A percentile compares a stretch with the other conserved stretches of the same genome.
These are phyloP conservation scores for Neofusicoccum ribis DNA, from an alignment of 2,329 filamentous ascomycete genomes.

Conservation along the genomic window DNA sequence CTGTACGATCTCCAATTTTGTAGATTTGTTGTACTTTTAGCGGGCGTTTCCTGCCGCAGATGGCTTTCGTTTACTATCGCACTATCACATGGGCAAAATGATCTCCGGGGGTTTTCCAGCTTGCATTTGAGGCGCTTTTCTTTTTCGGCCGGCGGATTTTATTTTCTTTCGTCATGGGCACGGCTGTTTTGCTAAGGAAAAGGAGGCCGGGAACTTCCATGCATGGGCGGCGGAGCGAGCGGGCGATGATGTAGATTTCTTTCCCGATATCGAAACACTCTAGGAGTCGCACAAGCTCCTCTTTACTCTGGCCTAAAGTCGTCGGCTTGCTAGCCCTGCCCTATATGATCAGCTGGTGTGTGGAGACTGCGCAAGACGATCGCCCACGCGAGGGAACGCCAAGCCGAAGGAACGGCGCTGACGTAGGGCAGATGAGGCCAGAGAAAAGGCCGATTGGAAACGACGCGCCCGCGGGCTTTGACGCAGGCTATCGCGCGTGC, in stretches of 20 bases:
- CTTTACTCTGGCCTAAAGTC: background rate
- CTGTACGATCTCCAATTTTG: conserved; percentile 15
- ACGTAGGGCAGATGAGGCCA: conserved; percentile 1
- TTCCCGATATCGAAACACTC: conserved; percentile 1
- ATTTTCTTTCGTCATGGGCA: background rate
- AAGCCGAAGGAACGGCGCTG: background rate
- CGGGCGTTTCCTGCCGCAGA: conserved; percentile 19
- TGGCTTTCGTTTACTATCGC: background rate
- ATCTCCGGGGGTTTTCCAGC: background rate
- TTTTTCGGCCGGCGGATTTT: background rate
- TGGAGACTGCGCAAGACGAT: background rate
- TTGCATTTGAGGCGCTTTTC: conserved; percentile 11
- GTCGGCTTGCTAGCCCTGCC: background rate
- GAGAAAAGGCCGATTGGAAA: conserved; percentile 5
- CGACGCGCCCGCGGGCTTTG: background rate
- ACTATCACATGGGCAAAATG: background rate
- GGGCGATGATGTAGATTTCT: conserved; percentile 8
- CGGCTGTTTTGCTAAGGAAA: background rate
- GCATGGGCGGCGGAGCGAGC: background rate
- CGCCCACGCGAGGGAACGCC: background rate
- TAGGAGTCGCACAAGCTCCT: background rate
- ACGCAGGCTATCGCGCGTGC: conserved; percentile 10
- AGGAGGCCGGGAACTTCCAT: conserved; percentile 1
- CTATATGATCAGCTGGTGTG: conserved; percentile 1
- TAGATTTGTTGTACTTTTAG: conserved; percentile 21